Conservation (phyloP, 2,329 filamentous ascomycete species). For the Xylaria hypoxylon region DNA sequence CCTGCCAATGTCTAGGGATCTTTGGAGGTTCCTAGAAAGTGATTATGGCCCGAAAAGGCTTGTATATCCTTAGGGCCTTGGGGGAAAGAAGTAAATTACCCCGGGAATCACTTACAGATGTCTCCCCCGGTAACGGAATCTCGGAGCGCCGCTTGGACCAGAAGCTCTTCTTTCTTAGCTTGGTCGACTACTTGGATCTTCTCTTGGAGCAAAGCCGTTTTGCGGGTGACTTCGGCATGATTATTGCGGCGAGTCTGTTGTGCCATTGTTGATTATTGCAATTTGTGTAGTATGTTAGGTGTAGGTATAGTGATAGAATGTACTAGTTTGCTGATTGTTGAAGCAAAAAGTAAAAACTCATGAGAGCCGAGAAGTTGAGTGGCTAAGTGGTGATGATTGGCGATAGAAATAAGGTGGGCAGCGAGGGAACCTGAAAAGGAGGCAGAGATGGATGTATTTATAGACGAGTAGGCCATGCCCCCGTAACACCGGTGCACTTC, state of each 20-base stretch:
- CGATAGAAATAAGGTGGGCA: background rate
- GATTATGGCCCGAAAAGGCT: background rate
- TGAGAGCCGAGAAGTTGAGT: background rate
- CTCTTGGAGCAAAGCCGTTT: background rate
- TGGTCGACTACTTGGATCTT: background rate
- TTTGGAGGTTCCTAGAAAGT: background rate
- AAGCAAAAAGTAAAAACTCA: background rate
- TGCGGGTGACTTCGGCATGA: background rate
- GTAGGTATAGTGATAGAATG: background rate
- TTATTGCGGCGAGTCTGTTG: background rate
- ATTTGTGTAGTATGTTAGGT: background rate
- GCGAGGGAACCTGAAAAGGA: background rate
- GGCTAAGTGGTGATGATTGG: background rate
- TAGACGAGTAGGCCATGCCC: too few relatives aligned
- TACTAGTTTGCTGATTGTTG: background rate
- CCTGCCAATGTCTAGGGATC: background rate
- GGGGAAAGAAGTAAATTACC: background rate
- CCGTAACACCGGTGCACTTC: too few relatives aligned
- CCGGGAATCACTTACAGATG: background rate
- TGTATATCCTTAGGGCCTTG: background rate
- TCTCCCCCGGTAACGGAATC: conserved; percentile 1
- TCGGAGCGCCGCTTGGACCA: background rate
- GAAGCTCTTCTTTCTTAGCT: background rate
- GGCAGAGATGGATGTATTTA: background rate
- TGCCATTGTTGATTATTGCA: background rate